Evolutionary conservation across 2,329 filamentous ascomycete genomes (phyloP), one percentile per base, ranked within the genome.

Genomic region (Fusarium staphyleae): DNA sequence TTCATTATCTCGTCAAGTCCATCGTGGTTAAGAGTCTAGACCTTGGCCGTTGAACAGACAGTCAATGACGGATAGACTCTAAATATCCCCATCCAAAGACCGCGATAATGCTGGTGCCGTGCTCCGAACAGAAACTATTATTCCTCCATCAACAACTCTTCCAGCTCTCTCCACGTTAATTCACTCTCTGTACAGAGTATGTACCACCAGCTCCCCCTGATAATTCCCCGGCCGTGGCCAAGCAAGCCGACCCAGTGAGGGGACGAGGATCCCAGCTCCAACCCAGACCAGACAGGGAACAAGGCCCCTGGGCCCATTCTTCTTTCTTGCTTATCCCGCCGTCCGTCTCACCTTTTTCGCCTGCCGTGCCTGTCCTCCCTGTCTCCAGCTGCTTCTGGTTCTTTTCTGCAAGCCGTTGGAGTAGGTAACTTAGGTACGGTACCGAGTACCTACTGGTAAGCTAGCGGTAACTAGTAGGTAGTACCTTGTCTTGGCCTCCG

Each of bases 261-360:
- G 55, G 47, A 32, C 44, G 35, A 55, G 42, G 30, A 44, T 54
- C 49, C 49, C 32, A 58, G 32, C 33, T 30, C 34, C 33, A 57
- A 39, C 34, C 45, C 36, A 54, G 49, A 34, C 28, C n/a, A n/a
- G 37, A 36, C 46, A 43, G 59, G 55, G 58, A 44, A 34, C 58
- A 48, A 49, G 55, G 45, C 48, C 40, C 43, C 42, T 41, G 19
- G 39, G 45, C 43, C 48, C 39, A 26, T 29, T 15, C 41, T 41
- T 40, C 28, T 54, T 45, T 44, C 45, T 48, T 45, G 42, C 45
- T 19, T 62, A 41, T 46, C 45, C 48, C 50, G 49, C 46, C 53
- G 47, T 52, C 57, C 55, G 59, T 63, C 55, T 63, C 59, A 62
- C 33, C 55, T 53, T 63, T 30, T 48, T 63, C 47, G 48, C 43